Base-by-base conservation (phyloP, 2,329 filamentous ascomycete genomes). In the Stagonosporopsis tanaceti region DNA sequence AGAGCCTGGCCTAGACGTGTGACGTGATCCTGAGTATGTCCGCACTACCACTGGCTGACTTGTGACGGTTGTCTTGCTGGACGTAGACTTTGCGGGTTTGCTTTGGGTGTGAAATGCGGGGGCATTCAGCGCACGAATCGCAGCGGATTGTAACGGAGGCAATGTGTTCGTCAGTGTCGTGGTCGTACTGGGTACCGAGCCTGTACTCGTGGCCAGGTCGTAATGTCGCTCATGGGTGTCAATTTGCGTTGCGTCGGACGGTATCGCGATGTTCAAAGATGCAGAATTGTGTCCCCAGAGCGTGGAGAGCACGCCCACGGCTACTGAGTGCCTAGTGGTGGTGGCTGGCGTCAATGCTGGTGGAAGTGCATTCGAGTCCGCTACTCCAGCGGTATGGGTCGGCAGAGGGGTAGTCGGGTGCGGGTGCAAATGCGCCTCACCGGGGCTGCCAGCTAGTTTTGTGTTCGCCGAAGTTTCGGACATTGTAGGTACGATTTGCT, bases 31-130 rank as follows among this genome's bases (percentile, higher is more conserved):
- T 24, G 76, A 76, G 54, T 79, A 78, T 20, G 77, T 77, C 51
- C 74, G 75, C 47, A 80, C 78, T 24, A 80, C 74, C 42, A 80
- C 78, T 9, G 78, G 78, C 62, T 78, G 78, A 40, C 77, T 77
- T 11, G 76, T 77, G 35, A 78, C 58, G 32, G 78, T 78, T 39
- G 73, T 72, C 41, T 66, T 70, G 62, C 74, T 76, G 17, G 70
- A 76, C 5, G 73, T 68, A 2, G 76, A 77, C 62, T 78, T 77
- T 53, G 71, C 67, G 27, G 70, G 62, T 60, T 75, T 74, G 50
- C 62, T 38, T 51, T 59, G 67, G 27, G 72, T 67, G 48, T 75
- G 72, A 61, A 76, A 76, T 53, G 74, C 72, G 41, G 72, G 72
- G 37, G 74, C 71, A 66, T 76, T 76, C 62, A 76, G 69, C 62